Conservation (phyloP, 176 grass and related monocot genomes). For the Raddia distichophylla region DNA sequence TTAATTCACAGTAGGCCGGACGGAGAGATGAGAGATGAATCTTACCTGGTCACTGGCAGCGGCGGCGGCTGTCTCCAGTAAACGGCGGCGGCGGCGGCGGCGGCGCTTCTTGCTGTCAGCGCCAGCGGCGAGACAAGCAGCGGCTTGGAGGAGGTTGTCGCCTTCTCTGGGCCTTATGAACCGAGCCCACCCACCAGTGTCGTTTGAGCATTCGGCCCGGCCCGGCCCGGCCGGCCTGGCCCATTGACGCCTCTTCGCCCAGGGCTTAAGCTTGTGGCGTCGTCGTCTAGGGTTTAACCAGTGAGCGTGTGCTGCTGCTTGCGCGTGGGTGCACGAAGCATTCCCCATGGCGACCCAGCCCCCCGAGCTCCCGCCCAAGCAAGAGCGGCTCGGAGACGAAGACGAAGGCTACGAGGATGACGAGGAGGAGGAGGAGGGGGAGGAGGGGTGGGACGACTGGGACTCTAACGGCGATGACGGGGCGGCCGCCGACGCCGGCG, state of each 20-base stretch:
- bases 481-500: neutral
- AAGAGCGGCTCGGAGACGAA: conserved; percentile 3
- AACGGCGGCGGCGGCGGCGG: conserved; percentile 3
- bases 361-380: conserved; percentile 23
- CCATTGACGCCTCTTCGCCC: neutral
- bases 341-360: conserved; percentile 33
- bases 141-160: neutral
- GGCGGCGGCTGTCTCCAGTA: conserved; percentile 15
- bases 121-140: neutral
- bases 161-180: neutral
- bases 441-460: conserved; percentile 90
- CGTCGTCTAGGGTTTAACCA: conserved; percentile 36
- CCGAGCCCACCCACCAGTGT: neutral
- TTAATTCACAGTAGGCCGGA: neutral
- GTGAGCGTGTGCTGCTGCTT: neutral
- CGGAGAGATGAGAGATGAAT: neutral
- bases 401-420: conserved; percentile 32
- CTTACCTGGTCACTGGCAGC: neutral
- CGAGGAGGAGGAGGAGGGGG: conserved; percentile 52
- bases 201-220: neutral
- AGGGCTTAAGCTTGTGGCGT: conserved; percentile 16
- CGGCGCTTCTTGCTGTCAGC: neutral
- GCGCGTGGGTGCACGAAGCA: conserved; percentile 5
- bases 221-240: neutral
- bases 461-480: conserved; percentile 60